Evolutionary conservation across 495 filamentous ascomycete genomes (phyloP).

Genomic region (Aspergillus asperescens): DNA sequence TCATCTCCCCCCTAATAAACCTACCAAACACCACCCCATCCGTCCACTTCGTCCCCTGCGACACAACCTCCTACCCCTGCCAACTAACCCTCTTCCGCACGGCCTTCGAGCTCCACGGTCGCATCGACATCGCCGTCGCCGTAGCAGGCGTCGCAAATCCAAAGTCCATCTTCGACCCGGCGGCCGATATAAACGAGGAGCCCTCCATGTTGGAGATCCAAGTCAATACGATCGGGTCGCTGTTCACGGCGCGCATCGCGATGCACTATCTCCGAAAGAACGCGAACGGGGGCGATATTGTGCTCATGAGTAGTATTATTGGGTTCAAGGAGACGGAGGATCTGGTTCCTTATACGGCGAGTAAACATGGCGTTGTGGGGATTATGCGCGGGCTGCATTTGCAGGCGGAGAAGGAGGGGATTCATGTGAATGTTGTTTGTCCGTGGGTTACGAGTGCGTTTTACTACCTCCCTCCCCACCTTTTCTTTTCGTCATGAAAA

Average conservation of each 20-base stretch:
- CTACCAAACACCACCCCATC: neutral
- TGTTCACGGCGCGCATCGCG: slow-evolving; percentile 6
- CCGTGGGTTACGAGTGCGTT: slow-evolving; percentile 7
- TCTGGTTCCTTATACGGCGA: slow-evolving; percentile 1
- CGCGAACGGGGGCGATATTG: neutral
- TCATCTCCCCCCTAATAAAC: neutral
- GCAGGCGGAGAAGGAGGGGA: neutral
- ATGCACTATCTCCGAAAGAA: neutral
- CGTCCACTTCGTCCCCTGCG: slow-evolving; percentile 4
- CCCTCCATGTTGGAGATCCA: slow-evolving; percentile 4
- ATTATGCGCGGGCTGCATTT: slow-evolving; percentile 8
- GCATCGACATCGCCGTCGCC: slow-evolving; percentile 3
- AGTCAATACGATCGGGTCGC: slow-evolving; percentile 5
- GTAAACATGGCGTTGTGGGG: slow-evolving; percentile 8
- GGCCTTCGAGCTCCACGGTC: neutral
- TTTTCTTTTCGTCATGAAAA: neutral
- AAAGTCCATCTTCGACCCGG: neutral
- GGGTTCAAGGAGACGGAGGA: slow-evolving; percentile 2
- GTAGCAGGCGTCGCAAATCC: neutral
- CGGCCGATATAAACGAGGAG: slow-evolving; percentile 2
- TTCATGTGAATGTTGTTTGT: slow-evolving; percentile 8
- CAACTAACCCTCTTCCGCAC: neutral
- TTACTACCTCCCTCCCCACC: neutral
- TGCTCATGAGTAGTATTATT: slow-evolving; percentile 6
- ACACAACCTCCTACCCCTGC: neutral